phyloP scores from a whole-genome alignment of 805 yeast species.

The Lachancea quebecensis region DNA sequence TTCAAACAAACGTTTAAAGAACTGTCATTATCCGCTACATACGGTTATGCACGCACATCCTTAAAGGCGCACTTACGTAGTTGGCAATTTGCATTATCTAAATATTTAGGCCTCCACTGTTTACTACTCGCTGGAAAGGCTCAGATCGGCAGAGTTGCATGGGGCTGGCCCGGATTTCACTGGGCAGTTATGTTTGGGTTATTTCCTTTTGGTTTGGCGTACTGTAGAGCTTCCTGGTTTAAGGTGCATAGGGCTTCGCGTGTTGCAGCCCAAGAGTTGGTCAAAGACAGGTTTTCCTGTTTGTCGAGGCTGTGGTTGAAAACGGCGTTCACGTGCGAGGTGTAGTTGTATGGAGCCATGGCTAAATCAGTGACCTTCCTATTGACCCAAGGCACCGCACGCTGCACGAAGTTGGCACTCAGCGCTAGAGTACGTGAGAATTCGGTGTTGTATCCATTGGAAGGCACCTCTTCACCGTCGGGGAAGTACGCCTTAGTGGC shows the following conservation, averaged over 20 bases:
- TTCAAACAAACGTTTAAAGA: no score
- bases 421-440: constrained; percentile 44
- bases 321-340: constrained; percentile 33
- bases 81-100: no score
- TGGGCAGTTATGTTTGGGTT: not conserved
- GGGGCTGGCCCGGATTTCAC: not conserved
- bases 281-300: constrained; percentile 32
- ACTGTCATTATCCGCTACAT: no score
- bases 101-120: no score
- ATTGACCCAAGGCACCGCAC: constrained; percentile 34
- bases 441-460: constrained; percentile 48
- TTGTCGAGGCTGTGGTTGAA: constrained; percentile 36
- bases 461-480: constrained; percentile 35
- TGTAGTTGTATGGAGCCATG: constrained; percentile 32
- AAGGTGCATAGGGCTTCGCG: constrained; percentile 29
- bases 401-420: constrained; percentile 33
- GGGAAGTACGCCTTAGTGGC: constrained; percentile 42
- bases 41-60: no score
- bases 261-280: constrained; percentile 29
- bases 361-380: constrained; percentile 23
- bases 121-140: constrained; percentile 3
- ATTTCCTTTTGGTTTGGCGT: constrained; percentile 1
- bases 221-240: constrained; percentile 28
- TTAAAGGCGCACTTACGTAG: no score
- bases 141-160: constrained; percentile 2